Evolutionary conservation across 2,329 filamentous ascomycete genomes (phyloP), one percentile per base, ranked within the genome.

Genomic region (Paraconiothyrium sp.): DNA sequence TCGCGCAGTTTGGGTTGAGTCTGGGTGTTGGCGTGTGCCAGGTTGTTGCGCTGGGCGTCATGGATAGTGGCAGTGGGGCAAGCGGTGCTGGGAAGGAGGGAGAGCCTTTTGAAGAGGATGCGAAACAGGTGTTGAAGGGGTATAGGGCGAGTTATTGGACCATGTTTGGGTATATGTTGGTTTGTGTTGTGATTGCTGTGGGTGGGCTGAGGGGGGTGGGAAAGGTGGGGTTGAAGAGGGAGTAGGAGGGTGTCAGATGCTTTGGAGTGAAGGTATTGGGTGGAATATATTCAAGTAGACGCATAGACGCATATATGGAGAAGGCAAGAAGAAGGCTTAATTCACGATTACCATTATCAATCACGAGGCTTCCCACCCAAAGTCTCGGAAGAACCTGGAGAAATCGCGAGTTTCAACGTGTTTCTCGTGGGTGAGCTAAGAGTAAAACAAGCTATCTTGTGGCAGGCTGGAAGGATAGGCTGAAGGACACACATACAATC

Each of bases 1-100:
- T 84, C 0, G 76, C 81, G 0, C 86, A 89, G 63, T 84, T 89
- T 58, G 87, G 87, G 0, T 74, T 47, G 41, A 47, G 41, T 16
- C 11, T 56, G 20, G 54, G 54, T 16, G 41, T 56, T 3, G 55
- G 55, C 1, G 35, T 58, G 1, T 58, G 46, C 13, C 55, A 58
- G 35, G 44, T 58, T n/a, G 55, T 58, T 41, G 46, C 55, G 4
- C 27, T 58, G 20, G 55, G 55, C 1, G 55, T 58, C 6, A 58
- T 58, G 46, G 55, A 43, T 27, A 43, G 46, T 9, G 22, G 39
- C n/a, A 20, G 37, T 27, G 47, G 44, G 3, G 54, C 35, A 24
- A 16, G 35, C 27, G 41, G 46, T 50, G 55, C 13, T 39, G 54
- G 16, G 7, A 30, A 20, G 44, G 54, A 39, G 43, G 44, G 35